Base-by-base conservation (phyloP, 106 monocot genomes). In the Iris macrosiphon region DNA sequence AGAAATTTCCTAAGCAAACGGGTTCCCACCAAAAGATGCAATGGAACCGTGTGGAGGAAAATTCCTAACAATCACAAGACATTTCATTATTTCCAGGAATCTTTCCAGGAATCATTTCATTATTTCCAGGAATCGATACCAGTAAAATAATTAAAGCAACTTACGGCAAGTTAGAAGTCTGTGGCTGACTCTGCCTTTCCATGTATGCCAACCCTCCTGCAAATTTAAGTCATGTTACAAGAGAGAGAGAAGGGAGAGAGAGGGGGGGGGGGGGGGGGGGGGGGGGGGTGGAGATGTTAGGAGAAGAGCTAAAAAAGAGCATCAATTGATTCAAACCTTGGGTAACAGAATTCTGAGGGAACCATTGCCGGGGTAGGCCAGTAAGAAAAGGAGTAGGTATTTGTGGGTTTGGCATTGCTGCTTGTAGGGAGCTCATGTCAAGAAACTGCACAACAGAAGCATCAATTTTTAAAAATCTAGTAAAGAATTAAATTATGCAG, bases 1-100 rank as follows among this genome's bases (percentile, higher is more conserved):
- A 16, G 2, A n/a, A 34, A 3, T 18, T 9, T 14, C 11, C 64
- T 81, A 86, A 22, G 73, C 77, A 70, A 86, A 81, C 28, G 85
- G 85, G 54, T 86, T 86, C 38, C 85, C 67, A 30, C 76, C 72
- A 22, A 72, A 42, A 57, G 80, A 65, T 4, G 77, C 42, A 41
- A 73, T 54, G 34, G 76, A 44, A 44, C 63, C 53, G 44, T 65
- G 69, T 19, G 80, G 21, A 53, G 66, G 26, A 55, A 59, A 54
- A 14, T 67, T 73, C 73, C 80, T 62, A 55, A 23, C 13, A 47
- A n/a, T n/a, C n/a, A n/a, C n/a, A n/a, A n/a, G n/a, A n/a, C n/a
- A n/a, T n/a, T n/a, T n/a, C n/a, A n/a, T n/a, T n/a, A n/a, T n/a
- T n/a, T n/a, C n/a, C n/a, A n/a, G n/a, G n/a, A n/a, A n/a, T n/a